phyloP scores from a whole-genome alignment of 495 filamentous ascomycete species.

The Penicillium soppii region DNA sequence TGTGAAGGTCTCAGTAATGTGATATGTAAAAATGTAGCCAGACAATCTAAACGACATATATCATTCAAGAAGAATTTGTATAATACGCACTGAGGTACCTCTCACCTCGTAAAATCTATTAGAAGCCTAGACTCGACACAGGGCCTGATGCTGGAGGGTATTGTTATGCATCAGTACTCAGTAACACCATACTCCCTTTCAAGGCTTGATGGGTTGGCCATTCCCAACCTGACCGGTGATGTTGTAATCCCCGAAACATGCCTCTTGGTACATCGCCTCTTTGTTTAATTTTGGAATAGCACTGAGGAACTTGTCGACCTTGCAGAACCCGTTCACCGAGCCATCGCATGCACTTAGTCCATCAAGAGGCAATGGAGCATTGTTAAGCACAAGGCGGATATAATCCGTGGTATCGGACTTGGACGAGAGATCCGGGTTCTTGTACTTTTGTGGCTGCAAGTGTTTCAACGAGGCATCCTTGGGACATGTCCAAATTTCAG shows the following conservation, averaged over 20 bases:
- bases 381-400: slow-evolving; percentile 32
- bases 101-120: no score
- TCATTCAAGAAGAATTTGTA: no score
- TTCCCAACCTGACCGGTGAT: slow-evolving; percentile 24
- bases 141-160: no score
- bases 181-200: background rate
- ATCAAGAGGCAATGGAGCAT: slow-evolving; percentile 27
- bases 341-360: slow-evolving; percentile 22
- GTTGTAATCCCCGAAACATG: slow-evolving; percentile 31
- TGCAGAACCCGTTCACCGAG: slow-evolving; percentile 29
- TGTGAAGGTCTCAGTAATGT: no score
- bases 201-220: slow-evolving; percentile 17
- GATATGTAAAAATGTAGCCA: no score
- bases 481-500: slow-evolving; percentile 51
- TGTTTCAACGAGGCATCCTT: slow-evolving; percentile 14
- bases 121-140: no score
- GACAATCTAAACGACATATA: no score
- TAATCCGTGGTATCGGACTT: slow-evolving; percentile 19
- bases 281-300: slow-evolving; percentile 18
- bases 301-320: slow-evolving; percentile 20
- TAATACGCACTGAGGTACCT: no score
- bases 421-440: slow-evolving; percentile 25
- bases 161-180: no score
- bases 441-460: slow-evolving; percentile 23
- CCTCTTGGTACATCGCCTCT: slow-evolving; percentile 27